Evolutionary conservation across 148 eudicot species (phyloP), one percentile per base, ranked within the genome.

Genomic region (Cornus suecica): DNA sequence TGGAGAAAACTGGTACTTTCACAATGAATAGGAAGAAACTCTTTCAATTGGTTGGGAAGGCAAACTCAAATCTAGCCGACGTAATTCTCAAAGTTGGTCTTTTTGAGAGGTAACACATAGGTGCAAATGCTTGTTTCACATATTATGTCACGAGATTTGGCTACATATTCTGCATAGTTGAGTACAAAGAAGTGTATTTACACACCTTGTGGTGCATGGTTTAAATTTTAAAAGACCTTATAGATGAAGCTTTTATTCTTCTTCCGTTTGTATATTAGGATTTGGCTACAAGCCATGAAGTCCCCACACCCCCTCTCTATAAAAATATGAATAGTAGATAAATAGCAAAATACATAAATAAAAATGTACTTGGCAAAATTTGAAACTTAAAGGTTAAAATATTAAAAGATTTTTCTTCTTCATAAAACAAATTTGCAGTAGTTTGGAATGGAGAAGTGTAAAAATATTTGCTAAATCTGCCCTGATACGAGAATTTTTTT

Each of bases 11-110:
- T 64, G 99, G 99, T 27, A 91, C 92, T 52, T 94, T 94, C 82
- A 92, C 92, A 32, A 89, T 94, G 97, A 74, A 80, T 24, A 83
- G 99, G 79, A 94, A 90, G 81, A 92, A 90, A 85, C 92, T 94
- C 41, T 92, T 94, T 83, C 92, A 92, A 78, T 96, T 94, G 74
- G 99, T 92, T 68, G 99, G 99, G 75, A 89, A 84, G 89, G 99
- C 99, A 68, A 94, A 94, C 85, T 92, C 97, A 58, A 94, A 87
- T 84, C 83, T 94, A 74, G 99, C 96, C 66, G 99, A 94, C 80
- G 88, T 94, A 41, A 94, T 94, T 80, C 92, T 94, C 34, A 92
- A 86, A 90, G 97, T 94, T 63, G 97, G 99, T 70, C 87, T 94
- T 72, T 92, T 94, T 74, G 99, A 94, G 73, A 94, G 99, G 99